Base-by-base conservation (phyloP, 306 rosid species). In the Vigna mungo region DNA sequence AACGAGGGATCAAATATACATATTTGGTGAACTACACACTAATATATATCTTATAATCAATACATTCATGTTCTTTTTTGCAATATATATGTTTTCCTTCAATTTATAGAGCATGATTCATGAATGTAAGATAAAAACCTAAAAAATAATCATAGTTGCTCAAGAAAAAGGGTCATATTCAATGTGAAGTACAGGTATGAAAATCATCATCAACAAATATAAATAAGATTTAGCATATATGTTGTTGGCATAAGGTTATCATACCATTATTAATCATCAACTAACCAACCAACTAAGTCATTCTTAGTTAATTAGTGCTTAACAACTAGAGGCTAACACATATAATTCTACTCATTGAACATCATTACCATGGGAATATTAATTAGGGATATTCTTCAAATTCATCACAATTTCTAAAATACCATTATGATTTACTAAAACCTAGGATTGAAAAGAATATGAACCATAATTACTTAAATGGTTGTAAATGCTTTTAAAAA, bases 261-360 rank as follows among this genome's bases (percentile, higher is more conserved):
- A 55, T 54, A 21, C 62, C 34, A 54, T 56, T 23, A 56, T 25
- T 56, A 56, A 58, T n/a, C 37, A 58, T 37, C 39, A 25, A 58
- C 64, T 39, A 58, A 10, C 64, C 64, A 58, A 10, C 63, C 0
- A 11, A 20, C 2, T 52, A 23, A 4, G 37, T 7, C 25, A 20
- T 7, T 52, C 58, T 17, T 52, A n/a, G 1, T 46, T 16, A 21
- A 21, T 21, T 21, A 46, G 55, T 49, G 55, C 18, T 7, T n/a
- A 49, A 15, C 20, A 15, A 49, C 20, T 0, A 7, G 0, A 16
- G 12, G 32, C 32, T 55, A 55, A 55, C 12, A 25, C 1, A 11
- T 56, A 56, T 30, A 30, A 30, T 30, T 30, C 34, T 30, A 3
- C 4, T 30, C 4, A 30, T 30, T 30, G 4, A 30, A 30, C 34